Percentiles rank a stretch among this genome's conserved stretches.
These are phyloP conservation scores for Mortierella sp. DNA, from an alignment of 371 early-diverging fungal species.

Conservation along the genomic window DNA sequence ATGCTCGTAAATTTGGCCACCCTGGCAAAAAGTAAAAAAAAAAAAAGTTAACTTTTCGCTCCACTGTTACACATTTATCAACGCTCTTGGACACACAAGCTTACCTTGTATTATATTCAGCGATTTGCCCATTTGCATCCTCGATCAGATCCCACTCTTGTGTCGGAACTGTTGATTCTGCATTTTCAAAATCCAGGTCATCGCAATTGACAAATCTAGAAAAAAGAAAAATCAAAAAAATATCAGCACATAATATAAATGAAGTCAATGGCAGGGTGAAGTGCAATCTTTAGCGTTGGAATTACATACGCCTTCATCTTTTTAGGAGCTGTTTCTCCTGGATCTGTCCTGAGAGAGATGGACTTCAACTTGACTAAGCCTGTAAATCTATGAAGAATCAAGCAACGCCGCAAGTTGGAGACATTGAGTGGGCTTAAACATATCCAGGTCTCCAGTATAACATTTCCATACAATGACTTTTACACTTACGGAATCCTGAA, in stretches of 20 bases:
- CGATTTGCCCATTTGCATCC: slow-evolving; percentile 63
- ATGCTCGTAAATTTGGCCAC: slow-evolving; percentile 89
- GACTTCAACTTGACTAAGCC: slow-evolving; percentile 92
- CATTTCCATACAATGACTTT: not conserved
- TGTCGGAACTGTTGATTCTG: slow-evolving; percentile 71
- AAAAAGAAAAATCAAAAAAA: not conserved
- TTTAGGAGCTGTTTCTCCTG: slow-evolving; percentile 76
- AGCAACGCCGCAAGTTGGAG: slow-evolving; percentile 2
- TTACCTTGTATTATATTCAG: slow-evolving; percentile 77
- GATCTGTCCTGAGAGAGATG: slow-evolving; percentile 81
- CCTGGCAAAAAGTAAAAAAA: slow-evolving; percentile 37
- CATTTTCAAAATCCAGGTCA: slow-evolving; percentile 92
- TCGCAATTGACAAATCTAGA: slow-evolving; percentile 88
- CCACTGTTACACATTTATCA: too few species aligned
- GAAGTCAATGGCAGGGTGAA: not conserved
- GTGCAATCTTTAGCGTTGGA: not conserved
- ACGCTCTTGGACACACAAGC: not conserved
- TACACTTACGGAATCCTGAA: slow-evolving; percentile 85
- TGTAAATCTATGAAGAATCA: slow-evolving; percentile 74
- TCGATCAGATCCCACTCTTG: slow-evolving; percentile 89
- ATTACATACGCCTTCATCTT: slow-evolving; percentile 79
- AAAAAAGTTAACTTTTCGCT: not conserved
- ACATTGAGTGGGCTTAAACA: not conserved
- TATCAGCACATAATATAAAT: not conserved
- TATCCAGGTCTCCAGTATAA: not conserved